Base-by-base conservation (phyloP, 768 basidiomycete genomes). In the Coprinellus micaceus region DNA sequence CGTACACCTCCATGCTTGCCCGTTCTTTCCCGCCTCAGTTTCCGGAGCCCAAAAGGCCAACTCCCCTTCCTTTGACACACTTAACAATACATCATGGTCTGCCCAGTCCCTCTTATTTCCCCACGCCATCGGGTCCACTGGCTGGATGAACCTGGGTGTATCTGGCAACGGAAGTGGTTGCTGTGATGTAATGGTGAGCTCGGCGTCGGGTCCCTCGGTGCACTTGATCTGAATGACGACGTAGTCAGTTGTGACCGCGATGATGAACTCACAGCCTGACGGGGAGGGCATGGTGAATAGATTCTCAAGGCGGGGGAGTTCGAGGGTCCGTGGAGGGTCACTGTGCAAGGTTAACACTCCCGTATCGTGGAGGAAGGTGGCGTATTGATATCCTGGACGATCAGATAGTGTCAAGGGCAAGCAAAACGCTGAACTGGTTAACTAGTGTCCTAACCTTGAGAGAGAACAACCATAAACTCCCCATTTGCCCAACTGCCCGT, bases 81-180 rank as follows among this genome's bases (percentile, higher is more conserved):
- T 94, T 36, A 95, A 73, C 10, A 98, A 70, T 37, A 86, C 83
- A 64, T 95, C 93, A 60, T 82, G 85, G 51, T 78, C 78, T 28
- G 71, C 73, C 74, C 78, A 77, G 37, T 49, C 58, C 37, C 61
- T 55, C 13, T 21, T 57, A 15, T 26, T 40, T 30, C 83, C 82
- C 91, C 91, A 91, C 9, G 85, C 86, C 91, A 92, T 94, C 0
- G 91, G 91, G 66, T 94, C 91, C 6, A 94, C 89, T 13, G 89
- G 87, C 25, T 91, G 66, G 25, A 94, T 85, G 57, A 83, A 74
- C 51, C 74, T 72, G 9, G 78, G 77, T 4, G 77, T 73, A 48
- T 68, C 67, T 1, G 74, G 56, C 10, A 86, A 71, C 0, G 89
- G 87, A 2, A 91, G 74, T 33, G 66, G 68, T 26, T 75, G 76